Evolutionary conservation across 768 basidiomycete genomes (phyloP).

Genomic region (Mrakia blollopis): DNA sequence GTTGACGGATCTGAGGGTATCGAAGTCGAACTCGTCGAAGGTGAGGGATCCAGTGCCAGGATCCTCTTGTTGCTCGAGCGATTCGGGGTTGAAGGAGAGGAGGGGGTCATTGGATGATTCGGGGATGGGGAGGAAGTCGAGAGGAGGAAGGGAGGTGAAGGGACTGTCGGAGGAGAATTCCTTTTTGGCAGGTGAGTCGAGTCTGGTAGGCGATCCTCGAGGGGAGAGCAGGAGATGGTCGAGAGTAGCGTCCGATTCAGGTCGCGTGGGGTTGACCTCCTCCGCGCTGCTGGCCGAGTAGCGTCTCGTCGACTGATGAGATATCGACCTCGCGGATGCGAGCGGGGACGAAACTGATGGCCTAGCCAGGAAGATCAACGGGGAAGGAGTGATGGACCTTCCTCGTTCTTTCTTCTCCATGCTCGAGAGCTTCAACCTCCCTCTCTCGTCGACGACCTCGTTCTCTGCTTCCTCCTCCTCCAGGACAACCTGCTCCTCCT

Average conservation of each 20-base stretch:
- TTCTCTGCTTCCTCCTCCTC: not conserved
- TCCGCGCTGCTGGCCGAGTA: slow-evolving; percentile 2
- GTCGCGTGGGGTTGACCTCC: not conserved
- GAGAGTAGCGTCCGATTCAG: not conserved
- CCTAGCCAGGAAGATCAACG: not conserved
- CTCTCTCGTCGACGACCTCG: slow-evolving; percentile 4
- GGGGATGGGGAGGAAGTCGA: not conserved
- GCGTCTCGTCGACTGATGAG: not conserved
- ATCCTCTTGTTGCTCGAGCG: not conserved
- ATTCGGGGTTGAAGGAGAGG: not conserved
- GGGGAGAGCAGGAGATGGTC: slow-evolving; percentile 2
- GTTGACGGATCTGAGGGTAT: slow-evolving; percentile 4
- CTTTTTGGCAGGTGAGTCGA: too few species aligned
- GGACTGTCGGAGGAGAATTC: not conserved
- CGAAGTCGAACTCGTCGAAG: not conserved
- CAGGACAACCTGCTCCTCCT: not conserved
- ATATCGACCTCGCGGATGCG: not conserved
- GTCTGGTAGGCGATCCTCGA: slow-evolving; percentile 1
- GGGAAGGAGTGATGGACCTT: not conserved
- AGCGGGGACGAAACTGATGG: not conserved
- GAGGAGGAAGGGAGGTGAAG: not conserved
- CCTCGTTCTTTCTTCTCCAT: slow-evolving; percentile 9
- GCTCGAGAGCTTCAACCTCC: not conserved
- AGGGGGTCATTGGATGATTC: not conserved
- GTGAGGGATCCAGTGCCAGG: not conserved